A percentile compares a stretch with the other conserved stretches of the same genome.
These are phyloP conservation scores for Xylaria nigripes DNA, from an alignment of 495 filamentous ascomycete genomes.

Conservation along the genomic window DNA sequence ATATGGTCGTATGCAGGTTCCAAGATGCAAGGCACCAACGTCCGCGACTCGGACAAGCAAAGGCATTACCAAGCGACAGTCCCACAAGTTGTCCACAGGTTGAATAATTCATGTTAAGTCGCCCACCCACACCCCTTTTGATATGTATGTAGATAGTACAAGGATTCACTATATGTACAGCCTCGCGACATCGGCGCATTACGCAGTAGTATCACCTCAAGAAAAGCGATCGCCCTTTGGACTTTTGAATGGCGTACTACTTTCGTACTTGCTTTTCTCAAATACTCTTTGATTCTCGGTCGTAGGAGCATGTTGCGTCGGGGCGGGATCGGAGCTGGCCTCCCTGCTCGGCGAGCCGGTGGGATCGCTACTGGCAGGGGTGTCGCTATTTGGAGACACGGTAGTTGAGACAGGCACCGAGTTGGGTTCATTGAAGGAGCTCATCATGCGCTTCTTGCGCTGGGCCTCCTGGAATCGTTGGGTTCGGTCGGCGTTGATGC, in stretches of 20 bases:
- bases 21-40: too few species aligned
- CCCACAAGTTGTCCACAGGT: background rate
- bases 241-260: conserved; percentile 57
- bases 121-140: background rate
- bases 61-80: background rate
- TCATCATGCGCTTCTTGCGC: conserved; percentile 53
- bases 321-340: conserved; percentile 71
- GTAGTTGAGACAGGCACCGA: conserved; percentile 30
- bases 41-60: background rate
- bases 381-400: background rate
- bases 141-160: conserved; percentile 1
- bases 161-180: background rate
- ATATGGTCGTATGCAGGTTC: too few species aligned
- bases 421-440: conserved; percentile 50
- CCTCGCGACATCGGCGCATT: background rate
- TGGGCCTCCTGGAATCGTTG: conserved; percentile 59
- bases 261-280: conserved; percentile 88
- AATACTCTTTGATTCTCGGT: conserved; percentile 59
- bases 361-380: conserved; percentile 36
- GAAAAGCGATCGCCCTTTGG: conserved; percentile 78
- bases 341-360: conserved; percentile 72
- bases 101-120: background rate
- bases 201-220: conserved; percentile 12
- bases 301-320: conserved; percentile 72
- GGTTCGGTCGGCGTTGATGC: conserved; percentile 81